Evolutionary conservation across 2,329 filamentous ascomycete genomes (phyloP).

Genomic region (Exophiala sideris): DNA sequence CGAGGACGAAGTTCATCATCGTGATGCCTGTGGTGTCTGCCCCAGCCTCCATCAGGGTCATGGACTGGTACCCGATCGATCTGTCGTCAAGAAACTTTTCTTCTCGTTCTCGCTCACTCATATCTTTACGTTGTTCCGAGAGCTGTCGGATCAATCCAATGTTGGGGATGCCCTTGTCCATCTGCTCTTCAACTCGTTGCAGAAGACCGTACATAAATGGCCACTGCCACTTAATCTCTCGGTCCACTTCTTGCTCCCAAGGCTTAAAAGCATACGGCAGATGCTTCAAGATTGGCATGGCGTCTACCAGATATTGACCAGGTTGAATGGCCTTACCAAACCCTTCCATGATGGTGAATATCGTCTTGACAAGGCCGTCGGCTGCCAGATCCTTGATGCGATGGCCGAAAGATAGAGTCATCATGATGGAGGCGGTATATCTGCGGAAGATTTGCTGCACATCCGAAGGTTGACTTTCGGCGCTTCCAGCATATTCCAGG

Average conservation of each 20-base stretch:
- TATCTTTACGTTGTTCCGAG: background rate
- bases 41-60: background rate
- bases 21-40: background rate
- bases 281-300: too few species aligned
- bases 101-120: background rate
- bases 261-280: too few species aligned
- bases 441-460: background rate
- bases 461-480: background rate
- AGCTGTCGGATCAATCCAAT: background rate
- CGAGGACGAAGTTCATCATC: background rate
- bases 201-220: background rate
- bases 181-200: background rate
- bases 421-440: background rate
- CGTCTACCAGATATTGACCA: too few species aligned
- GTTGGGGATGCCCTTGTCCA: background rate
- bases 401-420: background rate
- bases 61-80: background rate
- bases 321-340: too few species aligned
- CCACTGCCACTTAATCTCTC: too few species aligned
- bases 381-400: background rate
- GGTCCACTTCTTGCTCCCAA: too few species aligned
- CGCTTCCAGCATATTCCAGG: background rate
- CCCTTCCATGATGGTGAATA: too few species aligned
- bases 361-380: background rate
- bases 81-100: background rate